A percentile compares a stretch with the other conserved stretches of the same genome.
These are phyloP conservation scores for Persicaria maculosa DNA, from an alignment of 148 eudicot species.

Conservation along the genomic window DNA sequence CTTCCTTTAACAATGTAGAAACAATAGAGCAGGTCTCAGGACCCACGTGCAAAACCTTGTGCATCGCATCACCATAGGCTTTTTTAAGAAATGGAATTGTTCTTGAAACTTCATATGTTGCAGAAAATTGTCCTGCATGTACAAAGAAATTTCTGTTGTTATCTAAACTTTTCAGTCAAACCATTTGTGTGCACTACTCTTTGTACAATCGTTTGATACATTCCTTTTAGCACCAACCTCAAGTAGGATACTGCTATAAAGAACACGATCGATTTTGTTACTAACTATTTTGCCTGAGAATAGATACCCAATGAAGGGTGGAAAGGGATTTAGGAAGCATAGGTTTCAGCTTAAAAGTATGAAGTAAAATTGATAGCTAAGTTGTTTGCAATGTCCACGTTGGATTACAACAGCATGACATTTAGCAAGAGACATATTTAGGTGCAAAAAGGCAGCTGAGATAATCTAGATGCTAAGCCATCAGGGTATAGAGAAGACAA, in stretches of 20 bases:
- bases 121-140: constrained; percentile 30
- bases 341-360: not conserved
- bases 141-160: not conserved
- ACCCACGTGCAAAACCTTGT: constrained; percentile 43
- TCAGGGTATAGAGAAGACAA: not conserved
- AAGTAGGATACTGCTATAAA: not conserved
- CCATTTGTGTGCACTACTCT: not conserved
- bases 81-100: constrained; percentile 35
- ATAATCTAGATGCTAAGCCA: not conserved
- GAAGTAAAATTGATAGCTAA: not conserved
- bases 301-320: not conserved
- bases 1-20: constrained; percentile 30
- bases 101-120: constrained; percentile 34
- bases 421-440: not conserved
- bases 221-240: not conserved
- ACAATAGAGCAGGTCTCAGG: constrained; percentile 40
- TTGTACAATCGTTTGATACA: not conserved
- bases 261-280: not conserved
- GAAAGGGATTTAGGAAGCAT: not conserved
- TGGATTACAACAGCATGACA: not conserved
- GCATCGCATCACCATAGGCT: constrained; percentile 45
- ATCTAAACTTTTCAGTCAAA: not conserved
- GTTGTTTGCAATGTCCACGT: not conserved
- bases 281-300: not conserved
- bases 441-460: not conserved